Conservation (phyloP, 805 yeast genomes). For the Candida palmyrensis region DNA sequence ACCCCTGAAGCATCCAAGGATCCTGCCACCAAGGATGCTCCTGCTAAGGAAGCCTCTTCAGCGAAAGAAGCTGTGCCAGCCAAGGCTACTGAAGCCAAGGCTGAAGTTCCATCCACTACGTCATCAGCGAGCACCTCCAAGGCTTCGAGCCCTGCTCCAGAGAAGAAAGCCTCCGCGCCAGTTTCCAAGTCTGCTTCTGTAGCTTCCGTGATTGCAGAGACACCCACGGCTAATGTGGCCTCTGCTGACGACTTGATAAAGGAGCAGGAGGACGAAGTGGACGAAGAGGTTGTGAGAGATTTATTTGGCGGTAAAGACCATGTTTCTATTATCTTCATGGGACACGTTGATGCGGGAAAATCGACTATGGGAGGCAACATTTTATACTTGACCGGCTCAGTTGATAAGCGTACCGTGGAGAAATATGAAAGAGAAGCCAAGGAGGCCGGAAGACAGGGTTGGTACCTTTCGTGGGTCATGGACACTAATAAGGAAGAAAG, state of each 20-base stretch:
- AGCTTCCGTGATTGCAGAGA: slow-evolving; percentile 12
- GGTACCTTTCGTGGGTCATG: slow-evolving; percentile 99
- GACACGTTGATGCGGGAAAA: slow-evolving; percentile 99
- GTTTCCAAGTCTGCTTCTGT: slow-evolving; percentile 9
- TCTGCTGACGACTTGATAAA: slow-evolving; percentile 51
- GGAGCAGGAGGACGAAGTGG: slow-evolving; percentile 77
- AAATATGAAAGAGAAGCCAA: slow-evolving; percentile 98
- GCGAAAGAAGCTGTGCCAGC: slow-evolving; percentile 18
- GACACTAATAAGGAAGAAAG: slow-evolving; percentile 99
- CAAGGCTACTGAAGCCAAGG: slow-evolving; percentile 13
- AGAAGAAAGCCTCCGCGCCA: slow-evolving; percentile 11
- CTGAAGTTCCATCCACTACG: slow-evolving; percentile 10
- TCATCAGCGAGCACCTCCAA: slow-evolving; percentile 12
- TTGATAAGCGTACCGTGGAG: slow-evolving; percentile 97
- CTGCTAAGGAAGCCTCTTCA: too few species aligned
- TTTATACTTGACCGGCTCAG: slow-evolving; percentile 89
- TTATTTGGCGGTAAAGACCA: slow-evolving; percentile 98
- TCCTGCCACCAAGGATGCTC: slow-evolving; percentile 15
- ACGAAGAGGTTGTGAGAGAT: slow-evolving; percentile 83
- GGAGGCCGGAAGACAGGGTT: slow-evolving; percentile 99
- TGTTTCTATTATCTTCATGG: slow-evolving; percentile 95
- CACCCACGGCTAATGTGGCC: slow-evolving; percentile 11
- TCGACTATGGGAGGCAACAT: slow-evolving; percentile 99
- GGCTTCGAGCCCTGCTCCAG: slow-evolving; percentile 3
- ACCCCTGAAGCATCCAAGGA: slow-evolving; percentile 23